A percentile compares a stretch with the other conserved stretches of the same genome.
phyloP scores from a whole-genome alignment of 2,329 filamentous ascomycete genomes.

The Exophiala bonariae region DNA sequence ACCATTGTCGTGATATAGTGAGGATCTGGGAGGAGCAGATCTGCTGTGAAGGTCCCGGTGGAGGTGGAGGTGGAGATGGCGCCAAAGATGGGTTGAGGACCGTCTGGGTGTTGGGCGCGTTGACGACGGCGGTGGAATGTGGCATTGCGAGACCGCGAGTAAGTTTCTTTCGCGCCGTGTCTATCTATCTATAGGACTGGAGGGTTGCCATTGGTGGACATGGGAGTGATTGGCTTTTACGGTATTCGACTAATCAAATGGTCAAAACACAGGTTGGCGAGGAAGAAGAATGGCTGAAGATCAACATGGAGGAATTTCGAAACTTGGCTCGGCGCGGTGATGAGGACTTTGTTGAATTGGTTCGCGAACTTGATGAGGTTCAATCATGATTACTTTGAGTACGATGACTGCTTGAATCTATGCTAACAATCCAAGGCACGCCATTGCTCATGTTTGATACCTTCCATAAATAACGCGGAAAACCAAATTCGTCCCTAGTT shows the following conservation, averaged over 20 bases:
- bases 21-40: constrained; percentile 7
- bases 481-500: no score
- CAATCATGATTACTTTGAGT: constrained; percentile 1
- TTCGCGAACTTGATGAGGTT: constrained; percentile 11
- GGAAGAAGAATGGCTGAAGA: constrained; percentile 14
- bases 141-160: constrained; percentile 19
- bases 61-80: constrained; percentile 12
- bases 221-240: no score
- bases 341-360: constrained; percentile 16
- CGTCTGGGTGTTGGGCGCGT: constrained; percentile 17
- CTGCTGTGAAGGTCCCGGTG: no score
- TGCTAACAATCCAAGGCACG: no score
- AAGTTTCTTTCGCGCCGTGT: constrained; percentile 5
- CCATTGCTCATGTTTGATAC: no score
- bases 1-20: constrained; percentile 18
- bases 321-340: constrained; percentile 15
- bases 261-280: constrained; percentile 15
- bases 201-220: no score
- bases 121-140: constrained; percentile 21
- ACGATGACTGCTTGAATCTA: no score
- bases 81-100: constrained; percentile 10
- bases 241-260: neutral
- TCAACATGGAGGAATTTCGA: constrained; percentile 15
- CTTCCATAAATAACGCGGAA: no score
- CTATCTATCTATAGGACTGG: no score